phyloP scores from a whole-genome alignment of 257 asterid genomes.

The Orobanche coerulescens region DNA sequence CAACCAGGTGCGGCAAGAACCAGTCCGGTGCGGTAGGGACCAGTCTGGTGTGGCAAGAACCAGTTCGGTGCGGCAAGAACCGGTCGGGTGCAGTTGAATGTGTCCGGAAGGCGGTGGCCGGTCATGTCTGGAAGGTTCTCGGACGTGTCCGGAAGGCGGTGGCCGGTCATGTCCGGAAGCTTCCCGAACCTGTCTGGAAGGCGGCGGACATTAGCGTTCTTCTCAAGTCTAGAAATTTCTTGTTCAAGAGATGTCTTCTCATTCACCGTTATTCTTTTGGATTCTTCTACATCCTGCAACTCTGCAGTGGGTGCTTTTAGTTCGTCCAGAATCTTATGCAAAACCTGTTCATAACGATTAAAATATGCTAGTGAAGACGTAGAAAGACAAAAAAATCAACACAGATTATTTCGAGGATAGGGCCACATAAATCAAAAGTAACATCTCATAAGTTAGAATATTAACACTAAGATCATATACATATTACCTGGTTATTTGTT shows the following conservation, averaged over 20 bases:
- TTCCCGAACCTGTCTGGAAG: too few species aligned
- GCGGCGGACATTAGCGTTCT: conserved; percentile 45
- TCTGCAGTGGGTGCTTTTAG: conserved; percentile 58
- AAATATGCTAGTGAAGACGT: background rate
- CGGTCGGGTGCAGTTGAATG: too few species aligned
- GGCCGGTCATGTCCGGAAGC: too few species aligned
- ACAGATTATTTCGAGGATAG: background rate
- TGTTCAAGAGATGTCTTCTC: conserved; percentile 70
- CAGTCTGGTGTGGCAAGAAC: too few species aligned
- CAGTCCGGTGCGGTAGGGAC: too few species aligned
- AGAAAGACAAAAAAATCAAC: background rate
- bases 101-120: too few species aligned
- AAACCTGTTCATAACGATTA: conserved; percentile 37
- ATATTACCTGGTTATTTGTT: conserved; percentile 67
- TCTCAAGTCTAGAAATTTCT: conserved; percentile 56
- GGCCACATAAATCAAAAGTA: background rate
- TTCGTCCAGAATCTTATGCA: conserved; percentile 74
- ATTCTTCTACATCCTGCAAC: conserved; percentile 66
- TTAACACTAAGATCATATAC: background rate
- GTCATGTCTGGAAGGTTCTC: too few species aligned
- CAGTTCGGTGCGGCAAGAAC: too few species aligned
- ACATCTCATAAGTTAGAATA: background rate
- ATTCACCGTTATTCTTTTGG: conserved; percentile 54
- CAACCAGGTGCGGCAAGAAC: too few species aligned
- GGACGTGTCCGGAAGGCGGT: too few species aligned